These are phyloP conservation scores for Furcasterigmium sp. DNA, from an alignment of 2,329 filamentous ascomycete species.

Conservation along the genomic window DNA sequence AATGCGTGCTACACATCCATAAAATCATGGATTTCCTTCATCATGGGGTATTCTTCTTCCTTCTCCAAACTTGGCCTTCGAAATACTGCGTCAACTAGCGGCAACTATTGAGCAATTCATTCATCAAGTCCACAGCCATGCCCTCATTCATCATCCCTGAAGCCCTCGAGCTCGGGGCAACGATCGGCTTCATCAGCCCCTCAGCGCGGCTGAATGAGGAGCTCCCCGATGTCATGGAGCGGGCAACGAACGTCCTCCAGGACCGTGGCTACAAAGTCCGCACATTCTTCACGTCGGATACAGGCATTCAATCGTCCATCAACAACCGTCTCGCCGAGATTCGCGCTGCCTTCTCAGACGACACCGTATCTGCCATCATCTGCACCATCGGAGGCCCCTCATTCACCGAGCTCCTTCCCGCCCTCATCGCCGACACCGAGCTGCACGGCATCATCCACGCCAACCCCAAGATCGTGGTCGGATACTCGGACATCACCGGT, in stretches of 20 bases:
- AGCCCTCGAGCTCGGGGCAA: conserved; percentile 25
- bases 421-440: conserved; percentile 26
- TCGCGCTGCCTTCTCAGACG: conserved; percentile 29
- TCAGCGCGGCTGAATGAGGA: conserved; percentile 28
- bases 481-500: conserved; percentile 34
- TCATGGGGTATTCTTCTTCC: no score
- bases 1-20: no score
- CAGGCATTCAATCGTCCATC: conserved; percentile 25
- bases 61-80: no score
- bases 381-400: conserved; percentile 32
- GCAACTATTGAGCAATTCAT: no score
- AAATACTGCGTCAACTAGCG: no score
- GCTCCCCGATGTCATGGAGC: conserved; percentile 20
- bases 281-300: conserved; percentile 23
- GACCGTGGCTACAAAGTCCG: conserved; percentile 27
- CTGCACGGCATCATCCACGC: conserved; percentile 24
- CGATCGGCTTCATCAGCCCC: conserved; percentile 34
- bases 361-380: conserved; percentile 26
- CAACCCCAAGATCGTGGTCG: conserved; percentile 35
- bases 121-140: background rate
- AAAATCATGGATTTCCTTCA: no score
- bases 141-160: conserved; percentile 15
- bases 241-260: conserved; percentile 22
- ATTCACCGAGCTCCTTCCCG: conserved; percentile 33
- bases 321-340: conserved; percentile 30